Conservation (phyloP, 2,329 filamentous ascomycete species). For the Beauveria medogensis region DNA sequence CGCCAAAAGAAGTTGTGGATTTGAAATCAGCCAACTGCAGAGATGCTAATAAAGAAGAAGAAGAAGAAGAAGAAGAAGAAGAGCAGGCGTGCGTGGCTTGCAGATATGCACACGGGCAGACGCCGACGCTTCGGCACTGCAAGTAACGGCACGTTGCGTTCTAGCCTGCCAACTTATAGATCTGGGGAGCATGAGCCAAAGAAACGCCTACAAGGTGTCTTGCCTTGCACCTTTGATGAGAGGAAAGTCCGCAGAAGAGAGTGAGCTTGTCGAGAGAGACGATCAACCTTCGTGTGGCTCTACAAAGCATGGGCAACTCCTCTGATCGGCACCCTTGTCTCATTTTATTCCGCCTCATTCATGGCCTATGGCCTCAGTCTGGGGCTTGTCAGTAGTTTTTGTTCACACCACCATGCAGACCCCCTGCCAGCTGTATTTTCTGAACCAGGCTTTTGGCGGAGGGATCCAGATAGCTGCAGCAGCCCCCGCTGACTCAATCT, state of each 20-base stretch:
- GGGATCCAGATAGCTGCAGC: constrained; percentile 1
- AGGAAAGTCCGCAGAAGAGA: background rate
- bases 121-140: background rate
- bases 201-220: background rate
- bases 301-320: background rate
- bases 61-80: too few relatives aligned
- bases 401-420: background rate
- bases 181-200: background rate
- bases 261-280: background rate
- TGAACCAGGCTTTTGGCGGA: constrained; percentile 1
- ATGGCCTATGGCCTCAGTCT: background rate
- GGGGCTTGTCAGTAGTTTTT: background rate
- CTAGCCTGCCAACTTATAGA: background rate
- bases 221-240: background rate
- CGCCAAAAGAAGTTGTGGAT: background rate
- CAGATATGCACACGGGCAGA: background rate
- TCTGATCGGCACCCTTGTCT: background rate
- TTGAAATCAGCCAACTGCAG: background rate
- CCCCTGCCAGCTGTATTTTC: background rate
- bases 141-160: background rate
- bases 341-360: background rate
- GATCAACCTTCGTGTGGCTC: background rate
- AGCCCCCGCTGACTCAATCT: background rate
- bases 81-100: background rate
- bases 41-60: too few relatives aligned